Base-by-base conservation (phyloP, 441 rosid genomes). In the Syzygium syzygioides region DNA sequence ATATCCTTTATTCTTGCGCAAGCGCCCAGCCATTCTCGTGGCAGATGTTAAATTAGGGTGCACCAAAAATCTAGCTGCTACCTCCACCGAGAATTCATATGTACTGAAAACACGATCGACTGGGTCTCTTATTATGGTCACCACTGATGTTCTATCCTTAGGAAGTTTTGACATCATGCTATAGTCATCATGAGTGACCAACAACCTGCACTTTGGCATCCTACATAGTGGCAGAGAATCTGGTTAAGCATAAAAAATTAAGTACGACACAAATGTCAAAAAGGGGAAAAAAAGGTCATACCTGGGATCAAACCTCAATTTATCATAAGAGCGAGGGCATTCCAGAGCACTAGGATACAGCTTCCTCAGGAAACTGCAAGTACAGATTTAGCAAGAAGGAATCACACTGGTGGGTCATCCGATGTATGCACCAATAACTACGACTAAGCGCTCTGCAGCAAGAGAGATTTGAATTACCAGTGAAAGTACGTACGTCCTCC, bases 281-380 rank as follows among this genome's bases (percentile, higher is more conserved):
- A 87, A 14, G 86, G 15, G 62, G 34, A 80, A 25, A 64, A 64
- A 55, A 15, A 50, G 85, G 34, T 62, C 45, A 37, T 91, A 97
- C 99, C 99, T 94, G 53, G 99, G 99, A 94, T 98, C 94, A 91
- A 98, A 97, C 50, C 94, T 96, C 90, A 98, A 92, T 91, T 94
- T 97, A 89, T 98, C 99, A 89, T 98, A 98, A 57, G 99, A 98
- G 32, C 98, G 97, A 83, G 99, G 99, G 88, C 99, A 98, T 91
- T 98, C 98, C 80, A 93, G 90, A 88, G 93, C 90, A 86, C 26
- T 94, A 59, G 95, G 87, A 90, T 97, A 98, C 91, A 97, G 89
- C 92, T 95, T 97, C 91, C 90, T 98, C 94, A 98, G 91, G 91
- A 98, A 95, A 94, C 99, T 98, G 95, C 94, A 92, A 85, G 79